Conservation (phyloP, 495 filamentous ascomycete genomes). For the Lophium mytilinum region DNA sequence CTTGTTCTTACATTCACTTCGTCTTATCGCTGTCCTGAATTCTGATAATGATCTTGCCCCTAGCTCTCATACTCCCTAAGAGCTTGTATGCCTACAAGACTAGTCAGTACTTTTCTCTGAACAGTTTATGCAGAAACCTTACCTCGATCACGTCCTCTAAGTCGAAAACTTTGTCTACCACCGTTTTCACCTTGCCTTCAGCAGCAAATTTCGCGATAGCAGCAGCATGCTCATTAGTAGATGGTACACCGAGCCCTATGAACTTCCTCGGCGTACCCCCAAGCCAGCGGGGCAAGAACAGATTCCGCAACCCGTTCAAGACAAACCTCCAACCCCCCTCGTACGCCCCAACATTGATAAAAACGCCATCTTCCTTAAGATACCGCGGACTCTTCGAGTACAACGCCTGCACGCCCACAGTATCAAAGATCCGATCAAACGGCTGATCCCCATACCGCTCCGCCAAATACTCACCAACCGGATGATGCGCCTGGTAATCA, state of each 20-base stretch:
- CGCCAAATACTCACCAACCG: slow-evolving; percentile 26
- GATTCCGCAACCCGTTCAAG: slow-evolving; percentile 25
- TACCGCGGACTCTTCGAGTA: slow-evolving; percentile 27
- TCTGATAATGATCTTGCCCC: slow-evolving; percentile 6
- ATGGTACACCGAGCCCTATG: slow-evolving; percentile 11
- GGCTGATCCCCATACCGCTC: slow-evolving; percentile 8
- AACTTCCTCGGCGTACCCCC: slow-evolving; percentile 33
- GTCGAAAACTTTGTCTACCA: slow-evolving; percentile 1
- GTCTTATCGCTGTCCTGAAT: not conserved
- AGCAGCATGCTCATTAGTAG: not conserved
- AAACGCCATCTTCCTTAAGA: slow-evolving; percentile 29
- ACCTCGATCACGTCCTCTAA: slow-evolving; percentile 9
- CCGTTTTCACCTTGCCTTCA: slow-evolving; percentile 9
- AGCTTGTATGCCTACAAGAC: slow-evolving; percentile 1
- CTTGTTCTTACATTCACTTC: no score
- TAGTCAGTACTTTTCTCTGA: not conserved
- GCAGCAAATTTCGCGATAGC: not conserved
- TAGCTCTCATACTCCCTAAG: not conserved
- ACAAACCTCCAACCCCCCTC: slow-evolving; percentile 17
- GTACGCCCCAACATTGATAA: slow-evolving; percentile 30
- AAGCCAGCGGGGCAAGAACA: slow-evolving; percentile 27
- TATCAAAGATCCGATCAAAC: slow-evolving; percentile 34
- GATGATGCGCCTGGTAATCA: slow-evolving; percentile 5
- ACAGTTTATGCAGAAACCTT: not conserved
- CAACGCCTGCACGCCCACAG: slow-evolving; percentile 30